A percentile compares a stretch with the other conserved stretches of the same genome.
phyloP scores from a whole-genome alignment of 225 moss, liverwort and hornwort species.

The Pleurozium schreberi region DNA sequence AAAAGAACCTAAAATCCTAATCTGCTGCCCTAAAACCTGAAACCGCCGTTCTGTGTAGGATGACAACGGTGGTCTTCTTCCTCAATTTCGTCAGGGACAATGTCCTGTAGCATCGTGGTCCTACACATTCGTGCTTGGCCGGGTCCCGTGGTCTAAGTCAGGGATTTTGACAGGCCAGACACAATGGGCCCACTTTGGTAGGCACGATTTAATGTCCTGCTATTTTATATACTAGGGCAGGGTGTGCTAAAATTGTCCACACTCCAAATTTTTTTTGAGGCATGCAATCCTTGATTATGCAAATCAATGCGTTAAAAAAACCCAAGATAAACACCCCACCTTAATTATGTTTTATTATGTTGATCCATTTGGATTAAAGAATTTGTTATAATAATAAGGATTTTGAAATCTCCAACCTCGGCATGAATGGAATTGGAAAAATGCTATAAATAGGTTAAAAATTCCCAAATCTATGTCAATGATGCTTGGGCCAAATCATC shows the following conservation, averaged over 20 bases:
- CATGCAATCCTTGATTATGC: not conserved
- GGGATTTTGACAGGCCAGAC: no score
- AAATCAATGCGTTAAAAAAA: not conserved
- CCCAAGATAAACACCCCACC: no score
- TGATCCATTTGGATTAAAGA: not conserved
- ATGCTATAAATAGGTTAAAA: not conserved
- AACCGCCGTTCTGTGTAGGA: no score
- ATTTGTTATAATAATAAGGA: not conserved
- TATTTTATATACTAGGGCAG: not conserved
- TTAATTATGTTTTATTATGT: not conserved
- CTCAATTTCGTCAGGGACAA: no score
- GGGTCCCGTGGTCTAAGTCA: no score
- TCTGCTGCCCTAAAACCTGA: no score
- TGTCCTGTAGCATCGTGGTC: no score
- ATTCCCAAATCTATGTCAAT: rapidly evolving
- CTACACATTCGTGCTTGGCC: no score
- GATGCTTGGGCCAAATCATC: not conserved
- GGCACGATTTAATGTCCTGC: no score
- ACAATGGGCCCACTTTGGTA: no score
- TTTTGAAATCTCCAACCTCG: not conserved
- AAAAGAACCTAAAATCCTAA: no score
- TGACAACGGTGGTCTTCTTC: no score
- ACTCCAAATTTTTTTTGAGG: not conserved
- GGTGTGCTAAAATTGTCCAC: not conserved
- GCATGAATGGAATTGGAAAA: rapidly evolving